Evolutionary conservation across 176 grass and related monocot genomes (phyloP), one percentile per base, ranked within the genome.

Genomic region (Paspalum notatum): DNA sequence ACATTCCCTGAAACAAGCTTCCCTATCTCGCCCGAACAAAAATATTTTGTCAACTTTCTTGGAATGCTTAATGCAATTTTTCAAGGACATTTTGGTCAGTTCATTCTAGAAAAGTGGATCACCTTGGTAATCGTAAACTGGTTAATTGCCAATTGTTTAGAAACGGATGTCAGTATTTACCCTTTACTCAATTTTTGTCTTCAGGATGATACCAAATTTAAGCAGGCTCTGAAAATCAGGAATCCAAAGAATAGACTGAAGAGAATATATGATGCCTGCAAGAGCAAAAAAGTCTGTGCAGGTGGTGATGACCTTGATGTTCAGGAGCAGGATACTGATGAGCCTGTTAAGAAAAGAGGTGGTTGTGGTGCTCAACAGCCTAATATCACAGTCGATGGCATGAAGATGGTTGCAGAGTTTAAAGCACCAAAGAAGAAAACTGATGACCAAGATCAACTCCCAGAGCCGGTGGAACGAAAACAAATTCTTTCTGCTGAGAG

Each of bases 251-350:
- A 93, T 57, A 91, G 92, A 75, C 80, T 95, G 77, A 98, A 92
- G 85, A 88, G 94, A 79, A 97, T 97, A 62, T 97, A 97, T 74
- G 94, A 97, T 75, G 91, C 94, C 40, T 97, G 94, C 82, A 97
- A 93, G 84, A 93, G 86, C 89, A 91, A 97, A 83, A 97, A 97
- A 49, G 66, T 82, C 52, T 97, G 94, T 58, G 62, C 86, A 15
- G 94, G 89, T 22, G 94, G 94, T 66, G 91, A 97, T 81, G 94
- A 91, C 53, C 84, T 92, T 43, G 86, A 91, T 57, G 88, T 83
- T 54, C 88, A 93, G 53, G 87, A 87, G 39, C 90, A 97, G 16
- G 94, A 93, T 81, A 57, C 80, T 80, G 89, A 97, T 50, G 94
- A 93, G 45, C 86, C 88, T 32, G 77, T 88, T 8, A 97, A 97